Conservation (phyloP, 2,329 filamentous ascomycete species). For the Curvularia sp. region DNA sequence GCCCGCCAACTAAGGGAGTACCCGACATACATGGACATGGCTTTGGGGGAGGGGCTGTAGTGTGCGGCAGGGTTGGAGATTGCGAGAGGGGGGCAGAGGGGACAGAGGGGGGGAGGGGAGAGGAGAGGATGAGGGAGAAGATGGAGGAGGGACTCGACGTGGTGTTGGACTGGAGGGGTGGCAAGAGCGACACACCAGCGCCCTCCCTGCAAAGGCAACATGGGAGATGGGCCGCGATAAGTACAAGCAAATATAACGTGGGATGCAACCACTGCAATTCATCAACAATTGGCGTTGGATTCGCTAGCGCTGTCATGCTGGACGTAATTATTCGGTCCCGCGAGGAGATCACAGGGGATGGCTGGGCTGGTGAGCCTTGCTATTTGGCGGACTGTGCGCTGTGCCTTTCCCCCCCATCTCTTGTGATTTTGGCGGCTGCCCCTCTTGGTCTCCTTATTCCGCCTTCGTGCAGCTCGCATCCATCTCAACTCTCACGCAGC, state of each 20-base stretch:
- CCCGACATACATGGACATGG: neutral
- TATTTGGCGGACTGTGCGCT: slow-evolving; percentile 14
- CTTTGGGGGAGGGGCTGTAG: slow-evolving; percentile 1
- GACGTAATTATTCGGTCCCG: slow-evolving; percentile 21
- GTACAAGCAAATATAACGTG: slow-evolving; percentile 2
- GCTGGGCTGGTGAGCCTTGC: slow-evolving; percentile 25
- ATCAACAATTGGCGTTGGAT: slow-evolving; percentile 16
- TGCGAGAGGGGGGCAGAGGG: neutral
- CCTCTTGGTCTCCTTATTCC: slow-evolving; percentile 28
- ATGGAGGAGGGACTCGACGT: neutral
- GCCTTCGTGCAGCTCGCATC: slow-evolving; percentile 25
- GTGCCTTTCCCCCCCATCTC: slow-evolving; percentile 13
- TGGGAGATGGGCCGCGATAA: neutral
- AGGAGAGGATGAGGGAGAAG: neutral
- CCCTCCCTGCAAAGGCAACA: neutral
- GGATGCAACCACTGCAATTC: slow-evolving; percentile 5
- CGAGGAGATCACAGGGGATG: slow-evolving; percentile 26
- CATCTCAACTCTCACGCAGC: slow-evolving; percentile 22
- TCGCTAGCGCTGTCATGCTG: slow-evolving; percentile 19
- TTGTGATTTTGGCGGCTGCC: slow-evolving; percentile 19
- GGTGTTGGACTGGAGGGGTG: neutral
- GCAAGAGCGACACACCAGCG: neutral
- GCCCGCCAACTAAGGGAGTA: slow-evolving; percentile 14
- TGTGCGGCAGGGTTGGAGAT: neutral
- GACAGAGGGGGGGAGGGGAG: neutral